A percentile compares a stretch with the other conserved stretches of the same genome.
phyloP scores from a whole-genome alignment of 306 rosid genomes.

The Rubus idaeus region DNA sequence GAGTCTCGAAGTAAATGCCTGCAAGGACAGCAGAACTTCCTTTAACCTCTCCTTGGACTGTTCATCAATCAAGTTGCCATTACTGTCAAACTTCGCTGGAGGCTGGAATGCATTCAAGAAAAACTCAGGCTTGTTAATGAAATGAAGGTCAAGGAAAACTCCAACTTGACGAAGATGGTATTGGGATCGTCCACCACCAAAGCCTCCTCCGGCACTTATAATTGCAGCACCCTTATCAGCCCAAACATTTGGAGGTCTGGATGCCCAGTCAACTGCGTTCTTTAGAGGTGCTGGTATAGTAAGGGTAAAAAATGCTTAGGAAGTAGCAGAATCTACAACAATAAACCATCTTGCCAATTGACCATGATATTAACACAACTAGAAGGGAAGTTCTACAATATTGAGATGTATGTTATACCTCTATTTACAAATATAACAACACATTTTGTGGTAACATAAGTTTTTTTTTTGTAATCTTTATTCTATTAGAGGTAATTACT shows the following conservation, averaged over 20 bases:
- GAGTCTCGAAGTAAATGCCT: constrained; percentile 48
- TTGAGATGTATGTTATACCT: no score
- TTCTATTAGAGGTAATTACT: no score
- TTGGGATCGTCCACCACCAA: constrained; percentile 71
- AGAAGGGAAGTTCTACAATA: no score
- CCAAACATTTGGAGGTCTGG: constrained; percentile 86
- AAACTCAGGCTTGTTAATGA: constrained; percentile 89
- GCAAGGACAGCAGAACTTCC: constrained; percentile 56
- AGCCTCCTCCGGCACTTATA: constrained; percentile 72
- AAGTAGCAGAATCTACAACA: constrained; percentile 3
- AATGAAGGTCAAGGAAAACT: constrained; percentile 78
- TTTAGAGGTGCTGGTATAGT: constrained; percentile 50
- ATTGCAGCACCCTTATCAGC: constrained; percentile 83
- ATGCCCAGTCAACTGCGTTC: constrained; percentile 88
- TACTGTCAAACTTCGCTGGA: constrained; percentile 62
- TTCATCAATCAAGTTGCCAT: constrained; percentile 68
- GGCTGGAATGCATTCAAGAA: constrained; percentile 62
- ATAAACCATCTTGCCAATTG: neutral
- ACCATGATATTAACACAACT: neutral
- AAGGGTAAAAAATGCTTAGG: neutral
- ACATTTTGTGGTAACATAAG: no score
- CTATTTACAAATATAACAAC: no score
- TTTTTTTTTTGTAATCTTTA: no score
- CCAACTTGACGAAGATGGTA: constrained; percentile 91
- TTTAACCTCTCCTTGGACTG: constrained; percentile 40